These are phyloP conservation scores for Prunus persica DNA, from an alignment of 306 rosid genomes.

Conservation along the genomic window Prunus_persica_NCBIv2 NC_034009.1:44434501-44435000, in stretches of 20 bases:
- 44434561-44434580: no score
- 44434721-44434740: no score
- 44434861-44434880: background rate
- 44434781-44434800: background rate
- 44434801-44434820: background rate
- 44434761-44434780: conserved; percentile 25
- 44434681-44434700: background rate
- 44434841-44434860: conserved; percentile 12
- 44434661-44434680: background rate
- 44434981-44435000: conserved; percentile 42
- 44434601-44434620: conserved; percentile 12
- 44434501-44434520: no score
- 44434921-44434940: no score
- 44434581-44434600: background rate
- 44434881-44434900: background rate
- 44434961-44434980: conserved; percentile 9
- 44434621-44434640: conserved; percentile 3
- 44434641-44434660: background rate
- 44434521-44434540: no score
- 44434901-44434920: no score
- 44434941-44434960: background rate
- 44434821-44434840: background rate
- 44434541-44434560: no score
- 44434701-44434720: background rate
- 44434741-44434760: conserved; percentile 2